phyloP scores from a whole-genome alignment of 176 grass and related monocot species.

The Zoysia pacifica region DNA sequence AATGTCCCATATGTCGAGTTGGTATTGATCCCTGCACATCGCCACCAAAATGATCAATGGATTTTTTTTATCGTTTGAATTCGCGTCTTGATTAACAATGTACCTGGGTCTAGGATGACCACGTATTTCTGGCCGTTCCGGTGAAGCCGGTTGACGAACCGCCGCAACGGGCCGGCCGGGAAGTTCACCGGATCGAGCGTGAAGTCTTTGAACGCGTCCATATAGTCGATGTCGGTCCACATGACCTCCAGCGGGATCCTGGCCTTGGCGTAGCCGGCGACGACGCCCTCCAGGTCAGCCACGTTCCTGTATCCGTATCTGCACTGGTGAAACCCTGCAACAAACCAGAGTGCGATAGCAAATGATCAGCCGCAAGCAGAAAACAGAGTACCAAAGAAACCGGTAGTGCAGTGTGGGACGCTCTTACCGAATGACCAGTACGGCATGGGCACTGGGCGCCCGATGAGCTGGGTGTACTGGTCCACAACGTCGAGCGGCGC shows the following conservation, averaged over 20 bases:
- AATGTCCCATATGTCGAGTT: conserved; percentile 63
- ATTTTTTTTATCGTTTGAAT: too few species aligned
- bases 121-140: conserved; percentile 83
- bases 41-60: neutral
- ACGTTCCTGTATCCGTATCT: conserved; percentile 73
- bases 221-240: conserved; percentile 98
- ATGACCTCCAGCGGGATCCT: conserved; percentile 86
- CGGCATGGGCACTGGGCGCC: conserved; percentile 71
- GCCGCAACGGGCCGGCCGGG: conserved; percentile 44
- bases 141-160: conserved; percentile 69
- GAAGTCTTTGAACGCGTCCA: conserved; percentile 86
- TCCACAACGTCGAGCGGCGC: conserved; percentile 64
- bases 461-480: conserved; percentile 89
- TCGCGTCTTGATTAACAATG: too few species aligned
- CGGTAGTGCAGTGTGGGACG: neutral
- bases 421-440: conserved; percentile 84
- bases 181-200: conserved; percentile 80
- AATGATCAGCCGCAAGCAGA: neutral
- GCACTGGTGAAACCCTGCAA: conserved; percentile 87
- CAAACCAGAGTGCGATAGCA: too few species aligned
- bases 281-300: conserved; percentile 63
- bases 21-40: conserved; percentile 55
- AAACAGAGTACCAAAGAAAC: neutral
- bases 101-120: conserved; percentile 79
- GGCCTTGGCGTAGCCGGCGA: conserved; percentile 71